These are phyloP conservation scores for Colletotrichum sublineola DNA, from an alignment of 2,329 filamentous ascomycete genomes.

Conservation along the genomic window DNA sequence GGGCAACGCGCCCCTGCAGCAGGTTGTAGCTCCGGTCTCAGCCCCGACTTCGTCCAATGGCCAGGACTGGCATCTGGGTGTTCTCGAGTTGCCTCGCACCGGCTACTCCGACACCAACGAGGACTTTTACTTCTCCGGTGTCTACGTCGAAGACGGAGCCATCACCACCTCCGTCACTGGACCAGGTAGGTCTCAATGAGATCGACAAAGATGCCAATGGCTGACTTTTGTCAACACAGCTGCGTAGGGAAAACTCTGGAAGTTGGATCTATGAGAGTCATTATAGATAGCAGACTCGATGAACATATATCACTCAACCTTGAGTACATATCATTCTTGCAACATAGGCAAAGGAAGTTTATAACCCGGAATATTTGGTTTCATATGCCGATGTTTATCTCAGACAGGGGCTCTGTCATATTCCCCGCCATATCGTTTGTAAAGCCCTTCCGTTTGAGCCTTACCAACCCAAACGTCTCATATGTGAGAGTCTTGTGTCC, in stretches of 20 bases:
- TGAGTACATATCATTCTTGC: conserved; percentile 15
- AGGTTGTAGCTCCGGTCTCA: conserved; percentile 71
- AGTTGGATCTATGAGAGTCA: no score
- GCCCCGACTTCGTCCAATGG: conserved; percentile 75
- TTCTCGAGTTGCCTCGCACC: conserved; percentile 72
- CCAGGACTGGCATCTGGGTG: conserved; percentile 79
- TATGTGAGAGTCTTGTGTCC: not conserved
- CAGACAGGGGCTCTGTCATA: no score
- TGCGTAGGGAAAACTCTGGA: not conserved
- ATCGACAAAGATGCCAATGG: no score
- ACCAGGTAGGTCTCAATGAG: conserved; percentile 33
- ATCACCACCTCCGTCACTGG: conserved; percentile 52
- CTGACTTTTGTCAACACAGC: conserved; percentile 8
- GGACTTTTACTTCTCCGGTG: conserved; percentile 80
- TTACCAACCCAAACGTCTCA: not conserved
- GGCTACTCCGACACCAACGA: conserved; percentile 68
- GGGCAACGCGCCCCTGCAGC: conserved; percentile 67
- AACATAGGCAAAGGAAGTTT: conserved; percentile 5
- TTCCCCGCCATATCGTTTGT: not conserved
- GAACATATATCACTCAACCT: not conserved
- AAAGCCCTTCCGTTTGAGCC: not conserved
- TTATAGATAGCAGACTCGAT: not conserved
- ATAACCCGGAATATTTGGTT: not conserved
- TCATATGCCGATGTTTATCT: not conserved
- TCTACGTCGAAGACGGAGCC: conserved; percentile 71